These are phyloP conservation scores for Elasticomyces elasticus DNA, from an alignment of 495 filamentous ascomycete species.

Conservation along the genomic window DNA sequence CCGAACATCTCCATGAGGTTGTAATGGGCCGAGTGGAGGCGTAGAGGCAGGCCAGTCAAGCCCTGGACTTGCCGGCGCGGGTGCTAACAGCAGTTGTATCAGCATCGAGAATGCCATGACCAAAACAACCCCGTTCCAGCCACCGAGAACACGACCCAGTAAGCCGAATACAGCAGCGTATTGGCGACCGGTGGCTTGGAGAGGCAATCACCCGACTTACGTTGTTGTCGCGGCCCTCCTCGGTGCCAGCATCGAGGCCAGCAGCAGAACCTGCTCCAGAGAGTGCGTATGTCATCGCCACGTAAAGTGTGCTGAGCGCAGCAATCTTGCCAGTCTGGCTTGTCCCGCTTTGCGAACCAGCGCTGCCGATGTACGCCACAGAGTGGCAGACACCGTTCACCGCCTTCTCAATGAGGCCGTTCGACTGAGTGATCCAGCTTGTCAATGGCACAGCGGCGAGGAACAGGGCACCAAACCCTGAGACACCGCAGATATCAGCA, in stretches of 20 bases:
- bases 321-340: conserved; percentile 11
- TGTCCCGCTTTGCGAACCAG: neutral
- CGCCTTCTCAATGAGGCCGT: conserved; percentile 2
- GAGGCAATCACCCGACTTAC: too few species aligned
- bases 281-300: conserved; percentile 12
- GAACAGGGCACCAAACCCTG: conserved; percentile 14
- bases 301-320: conserved; percentile 14
- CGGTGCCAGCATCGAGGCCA: neutral
- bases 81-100: too few species aligned
- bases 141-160: too few species aligned
- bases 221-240: conserved; percentile 10
- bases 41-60: conserved; percentile 4
- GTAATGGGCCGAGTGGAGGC: conserved; percentile 10
- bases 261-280: conserved; percentile 4
- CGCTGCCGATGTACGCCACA: conserved; percentile 6
- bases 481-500: too few species aligned
- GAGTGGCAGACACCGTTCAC: conserved; percentile 5
- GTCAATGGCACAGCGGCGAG: conserved; percentile 15
- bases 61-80: conserved; percentile 3
- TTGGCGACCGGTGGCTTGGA: too few species aligned
- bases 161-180: too few species aligned
- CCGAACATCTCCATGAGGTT: conserved; percentile 16
- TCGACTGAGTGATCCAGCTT: conserved; percentile 7
- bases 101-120: too few species aligned
- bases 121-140: too few species aligned